Evolutionary conservation across 148 eudicot species (phyloP).

Genomic region (Vaccinium darrowii): DNA sequence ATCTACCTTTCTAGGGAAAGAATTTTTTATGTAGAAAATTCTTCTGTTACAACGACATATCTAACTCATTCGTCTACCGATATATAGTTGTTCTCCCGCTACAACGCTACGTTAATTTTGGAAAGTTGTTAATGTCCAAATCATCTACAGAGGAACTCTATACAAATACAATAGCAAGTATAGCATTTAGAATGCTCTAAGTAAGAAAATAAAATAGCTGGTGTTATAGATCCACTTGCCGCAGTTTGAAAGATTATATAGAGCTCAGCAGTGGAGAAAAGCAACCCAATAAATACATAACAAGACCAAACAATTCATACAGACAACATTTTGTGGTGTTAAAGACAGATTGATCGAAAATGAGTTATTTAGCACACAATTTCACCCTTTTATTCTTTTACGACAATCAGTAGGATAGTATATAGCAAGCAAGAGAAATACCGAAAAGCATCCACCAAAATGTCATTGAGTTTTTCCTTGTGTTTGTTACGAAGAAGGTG

Average conservation of each 20-base stretch:
- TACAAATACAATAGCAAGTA: not conserved
- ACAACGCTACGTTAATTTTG: not conserved
- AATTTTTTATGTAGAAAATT: too few species aligned
- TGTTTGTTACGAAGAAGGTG: slow-evolving; percentile 36
- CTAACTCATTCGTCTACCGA: too few species aligned
- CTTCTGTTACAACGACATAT: too few species aligned
- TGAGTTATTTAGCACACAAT: slow-evolving; percentile 12
- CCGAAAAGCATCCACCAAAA: not conserved
- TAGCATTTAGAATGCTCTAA: not conserved
- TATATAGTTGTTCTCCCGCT: too few species aligned
- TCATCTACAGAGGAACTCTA: not conserved
- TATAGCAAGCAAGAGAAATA: not conserved
- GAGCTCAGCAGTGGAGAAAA: not conserved
- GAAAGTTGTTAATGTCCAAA: not conserved
- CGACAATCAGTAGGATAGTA: not conserved
- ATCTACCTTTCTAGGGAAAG: too few species aligned
- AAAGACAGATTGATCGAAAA: not conserved
- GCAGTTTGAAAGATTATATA: not conserved
- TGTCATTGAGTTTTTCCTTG: slow-evolving; percentile 30
- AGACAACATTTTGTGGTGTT: not conserved
- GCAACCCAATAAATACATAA: not conserved
- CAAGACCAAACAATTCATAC: not conserved
- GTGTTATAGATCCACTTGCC: not conserved
- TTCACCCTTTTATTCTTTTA: not conserved
- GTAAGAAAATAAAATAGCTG: not conserved